Evolutionary conservation across 441 rosid genomes (phyloP), one percentile per base, ranked within the genome.

Genomic region (Viola pubescens): DNA sequence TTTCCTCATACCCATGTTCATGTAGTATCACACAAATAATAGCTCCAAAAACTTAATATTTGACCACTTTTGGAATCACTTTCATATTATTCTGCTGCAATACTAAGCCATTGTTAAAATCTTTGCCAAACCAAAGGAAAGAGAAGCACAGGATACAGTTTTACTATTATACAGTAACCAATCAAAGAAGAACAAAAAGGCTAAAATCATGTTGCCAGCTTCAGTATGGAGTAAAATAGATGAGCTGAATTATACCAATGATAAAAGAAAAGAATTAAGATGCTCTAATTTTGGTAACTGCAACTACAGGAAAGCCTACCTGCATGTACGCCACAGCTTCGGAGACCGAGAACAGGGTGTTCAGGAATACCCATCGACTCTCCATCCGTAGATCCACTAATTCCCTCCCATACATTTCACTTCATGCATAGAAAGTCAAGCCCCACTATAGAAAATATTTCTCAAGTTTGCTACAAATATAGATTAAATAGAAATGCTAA

Each of bases 291-390:
- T 16, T 16, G 19, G 19, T 16, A 16, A 16, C 19, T 16, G 48
- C 48, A 45, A 45, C 48, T 3, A 48, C 9, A 34, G 34, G 51
- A 39, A 37, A 60, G 68, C 40, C 56, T 73, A 92, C 98, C 94
- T 92, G 97, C 85, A 87, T 87, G 75, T 76, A 92, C 45, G 97
- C 96, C 70, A 92, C 89, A 61, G 94, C 98, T 75, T 92, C 98
- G 51, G 98, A 92, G 66, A 92, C 98, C 47, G 98, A 92, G 73
- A 92, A 92, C 13, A 92, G 76, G 3, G 98, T 92, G 70, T 92
- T 89, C 70, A 92, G 86, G 69, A 92, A 92, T 72, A 74, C 97
- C 98, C 97, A 92, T 48, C 86, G 92, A 67, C 75, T 80, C 77
- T 87, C 88, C 71, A 87, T 92, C 71, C 98, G 90, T 64, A 92